These are phyloP conservation scores for Neurospora sp. DNA, from an alignment of 2,329 filamentous ascomycete species.

Conservation along the genomic window DNA sequence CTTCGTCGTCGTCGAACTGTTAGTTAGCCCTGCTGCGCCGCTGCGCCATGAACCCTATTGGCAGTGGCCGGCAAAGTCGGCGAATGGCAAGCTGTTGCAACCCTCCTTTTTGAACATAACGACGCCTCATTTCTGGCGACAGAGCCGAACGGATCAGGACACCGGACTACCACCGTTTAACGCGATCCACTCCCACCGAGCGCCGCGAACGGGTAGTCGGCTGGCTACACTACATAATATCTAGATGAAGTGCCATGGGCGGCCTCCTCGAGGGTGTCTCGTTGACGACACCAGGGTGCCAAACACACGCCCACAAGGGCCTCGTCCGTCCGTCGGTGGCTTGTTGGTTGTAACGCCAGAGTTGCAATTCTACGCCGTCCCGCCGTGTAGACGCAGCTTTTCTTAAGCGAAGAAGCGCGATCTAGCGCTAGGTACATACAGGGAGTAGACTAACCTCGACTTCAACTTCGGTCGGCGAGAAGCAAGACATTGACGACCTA, in stretches of 20 bases:
- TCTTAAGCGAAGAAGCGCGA: not conserved
- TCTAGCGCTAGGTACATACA: not conserved
- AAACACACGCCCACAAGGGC: not conserved
- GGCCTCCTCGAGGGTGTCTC: not conserved
- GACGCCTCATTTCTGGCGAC: slow-evolving; percentile 4
- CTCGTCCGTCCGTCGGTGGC: not conserved
- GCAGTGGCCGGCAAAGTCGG: slow-evolving; percentile 8
- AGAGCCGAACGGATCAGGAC: not conserved
- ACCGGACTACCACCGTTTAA: not conserved
- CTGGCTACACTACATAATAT: not conserved
- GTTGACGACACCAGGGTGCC: not conserved
- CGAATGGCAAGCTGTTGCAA: slow-evolving; percentile 9
- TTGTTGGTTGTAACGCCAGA: not conserved
- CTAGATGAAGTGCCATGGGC: not conserved
- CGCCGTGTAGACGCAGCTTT: not conserved
- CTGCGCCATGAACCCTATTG: slow-evolving; percentile 5
- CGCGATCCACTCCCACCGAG: not conserved
- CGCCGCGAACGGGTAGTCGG: not conserved
- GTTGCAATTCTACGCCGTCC: not conserved
- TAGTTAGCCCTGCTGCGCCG: slow-evolving; percentile 18
- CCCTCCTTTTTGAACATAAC: not conserved
- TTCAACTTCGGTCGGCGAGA: not conserved
- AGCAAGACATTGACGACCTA: not conserved
- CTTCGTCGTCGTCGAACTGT: not conserved
- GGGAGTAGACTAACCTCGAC: not conserved